Base-by-base conservation (phyloP, 2,329 filamentous ascomycete species). In the Diaporthe vexans region DNA sequence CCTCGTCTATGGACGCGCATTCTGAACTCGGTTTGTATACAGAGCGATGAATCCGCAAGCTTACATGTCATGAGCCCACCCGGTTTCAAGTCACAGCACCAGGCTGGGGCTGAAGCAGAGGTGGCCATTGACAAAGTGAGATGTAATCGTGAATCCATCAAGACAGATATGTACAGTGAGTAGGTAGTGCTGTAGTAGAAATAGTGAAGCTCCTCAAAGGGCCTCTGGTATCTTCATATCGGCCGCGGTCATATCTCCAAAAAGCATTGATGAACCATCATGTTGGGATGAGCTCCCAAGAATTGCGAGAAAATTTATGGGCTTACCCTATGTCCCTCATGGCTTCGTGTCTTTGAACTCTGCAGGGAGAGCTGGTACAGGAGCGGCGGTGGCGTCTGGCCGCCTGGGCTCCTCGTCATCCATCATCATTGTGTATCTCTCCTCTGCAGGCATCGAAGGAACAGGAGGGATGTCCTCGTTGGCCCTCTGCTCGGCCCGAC, bases 401-500 rank as follows among this genome's bases (percentile, higher is more conserved):
- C 83, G 81, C 61, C 87, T 82, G 13, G 87, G 86, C 76, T 82
- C 83, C 80, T 89, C 85, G 72, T 89, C 87, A 51, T 85, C 85
- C 82, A 88, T 86, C 87, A 89, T 89, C 79, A 88, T 82, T 37
- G 83, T 83, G 67, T 87, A 84, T n/a, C 84, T 83, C 69, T 85
- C 86, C 81, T 88, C 86, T 0, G 83, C 82, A 0, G 86, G 85
- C 59, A 83, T 76, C 4, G 81, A 80, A 1, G 85, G 85, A 37
- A 87, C 82, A 0, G 85, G 83, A 4, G 86, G 86, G 13, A 83
- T 78, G 26, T 82, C 79, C 72, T 80, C 77, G 52, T 80, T 75
- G 11, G 79, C 79, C 54, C 83, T 84, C 73, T 85, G 83, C 77
- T 86, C 83, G 2, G 85, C 86, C 35, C 87, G 84, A 78, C 86